Base-by-base conservation (phyloP, 768 basidiomycete genomes). In the Leccinum boreale region DNA sequence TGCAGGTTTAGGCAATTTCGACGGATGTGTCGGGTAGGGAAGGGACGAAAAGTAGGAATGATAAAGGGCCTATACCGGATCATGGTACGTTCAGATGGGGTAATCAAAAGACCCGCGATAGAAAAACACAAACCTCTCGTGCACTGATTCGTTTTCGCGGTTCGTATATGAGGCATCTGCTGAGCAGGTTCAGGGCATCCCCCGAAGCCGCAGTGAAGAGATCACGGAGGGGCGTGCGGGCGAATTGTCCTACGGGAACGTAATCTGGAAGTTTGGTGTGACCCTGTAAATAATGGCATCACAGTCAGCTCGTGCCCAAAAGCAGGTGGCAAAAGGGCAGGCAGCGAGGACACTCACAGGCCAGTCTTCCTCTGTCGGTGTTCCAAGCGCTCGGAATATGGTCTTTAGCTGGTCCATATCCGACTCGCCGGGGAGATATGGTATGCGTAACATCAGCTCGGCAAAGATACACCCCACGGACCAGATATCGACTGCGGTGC, bases 401-500 rank as follows among this genome's bases (percentile, higher is more conserved):
- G 89, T 92, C 71, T 94, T 95, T 31, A 99, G 75, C 69, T 99
- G 97, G 72, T 97, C 96, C 84, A 99, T 89, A 71, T 98, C 97
- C 52, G 85, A 90, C 63, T 97, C 95, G 17, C 95, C 97, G 2
- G 97, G 88, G 26, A 98, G 81, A 67, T 97, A 99, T 2, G 97
- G 97, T 24, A 90, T 94, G 15, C 97, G 85, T 33, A 98, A 78
- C 90, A 98, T 96, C 52, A 98, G 82, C 70, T 99, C 97, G 3
- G 96, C 93, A 67, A 98, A 96, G 62, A 99, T 99, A 62, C 94
- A 97, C 1, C 96, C 96, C 4, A 97, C 89, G 10, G 95, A 97
- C 96, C 96, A 99, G 31, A 94, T 85, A 72, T 99, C 96, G 57
- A 97, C 94, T 0, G 89, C 89, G 2, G 92, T 86, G 66, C 92